Base-by-base conservation (phyloP, 2,329 filamentous ascomycete genomes). In the Fusarium euwallaceae region DNA sequence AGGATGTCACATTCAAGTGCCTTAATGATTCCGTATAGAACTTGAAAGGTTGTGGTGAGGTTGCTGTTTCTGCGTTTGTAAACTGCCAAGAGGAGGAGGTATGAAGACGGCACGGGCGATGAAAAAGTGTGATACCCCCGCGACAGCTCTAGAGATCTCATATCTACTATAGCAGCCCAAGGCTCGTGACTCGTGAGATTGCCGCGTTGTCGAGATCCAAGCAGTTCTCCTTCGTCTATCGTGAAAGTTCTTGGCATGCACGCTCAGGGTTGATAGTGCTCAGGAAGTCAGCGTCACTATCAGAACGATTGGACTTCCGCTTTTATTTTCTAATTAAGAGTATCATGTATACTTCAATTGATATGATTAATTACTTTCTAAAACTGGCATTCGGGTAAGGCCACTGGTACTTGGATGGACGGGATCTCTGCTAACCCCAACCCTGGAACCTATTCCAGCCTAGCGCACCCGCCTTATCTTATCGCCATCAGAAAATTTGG, bases 401-500 rank as follows among this genome's bases (percentile, higher is more conserved):
- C 10, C 20, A 45, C 4, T 4, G 12, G 17, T 20, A 20, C 39
- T 20, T 41, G 17, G 12, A 24, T 24, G 20, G 6, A 45, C 24
- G 22, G 24, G 9, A 16, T 17, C 22, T 29, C 22, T 29, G 48
- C 60, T 70, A 73, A 78, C 74, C 73, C 76, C 51, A 77, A 76
- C 77, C 73, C 77, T 80, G 67, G 71, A 78, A 77, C 65, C 64
- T 29, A 29, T 70, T 73, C 27, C 3, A 63, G 72, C 29, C 71
- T 79, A 77, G 76, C 60, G 68, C 66, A 60, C 29, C 67, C 55
- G 60, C 36, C 14, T 2, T 16, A 29, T 51, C 73, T 82, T 82
- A 82, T 82, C 81, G 80, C 65, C 60, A 76, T 74, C 80, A 82
- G 77, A 82, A 82, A 80, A 76, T 80, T 81, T 80, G 80, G 80